Base-by-base conservation (phyloP, 495 filamentous ascomycete genomes). In the Peziza echinospora region DNA sequence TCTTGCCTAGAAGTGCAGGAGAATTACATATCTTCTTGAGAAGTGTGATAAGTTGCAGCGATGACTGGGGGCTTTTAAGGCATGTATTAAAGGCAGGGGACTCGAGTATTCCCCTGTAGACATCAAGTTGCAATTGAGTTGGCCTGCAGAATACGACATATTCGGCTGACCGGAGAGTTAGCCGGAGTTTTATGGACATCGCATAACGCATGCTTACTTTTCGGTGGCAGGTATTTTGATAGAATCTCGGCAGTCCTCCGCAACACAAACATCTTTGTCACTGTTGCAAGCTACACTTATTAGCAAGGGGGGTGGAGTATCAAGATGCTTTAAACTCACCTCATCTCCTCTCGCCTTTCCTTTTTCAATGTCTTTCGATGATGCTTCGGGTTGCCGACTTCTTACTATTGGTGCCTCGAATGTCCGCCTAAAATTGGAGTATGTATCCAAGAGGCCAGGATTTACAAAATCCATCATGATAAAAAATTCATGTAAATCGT, bases 1-100 rank as follows among this genome's bases (percentile, higher is more conserved):
- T 71, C 19, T 65, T 56, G 17, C 67, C 67, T 6, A 85, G 64
- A 5, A 84, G 60, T 0, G 71, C 76, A 0, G 81, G 80, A 42
- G 77, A 80, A 58, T 87, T 87, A 65, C 81, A 85, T 11, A 84
- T 67, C 58, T 87, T 85, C 60, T 84, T 87, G 10, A 87, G 65
- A 26, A 84, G 67, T 5, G 76, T 84, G 53, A 85, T 83, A 5
- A 87, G 70, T 46, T 82, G 73, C 1, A 87, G 64, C 9, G 77
- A 73, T n/a, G 71, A 69, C 48, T 83, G 76, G 0, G 77, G 62
- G 50, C 68, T 79, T 4, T 80, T 77, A 24, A 84, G 64, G 4
- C 73, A 71, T 26, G 62, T 67, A 45, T 72, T 72, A 56, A 84
- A 83, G 1, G 73, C 63, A 0, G 78, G 77, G n/a, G 77, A 83